A percentile compares a stretch with the other conserved stretches of the same genome.
Conservation (phyloP, 257 asterid species). For the Nicotiana knightiana region DNA sequence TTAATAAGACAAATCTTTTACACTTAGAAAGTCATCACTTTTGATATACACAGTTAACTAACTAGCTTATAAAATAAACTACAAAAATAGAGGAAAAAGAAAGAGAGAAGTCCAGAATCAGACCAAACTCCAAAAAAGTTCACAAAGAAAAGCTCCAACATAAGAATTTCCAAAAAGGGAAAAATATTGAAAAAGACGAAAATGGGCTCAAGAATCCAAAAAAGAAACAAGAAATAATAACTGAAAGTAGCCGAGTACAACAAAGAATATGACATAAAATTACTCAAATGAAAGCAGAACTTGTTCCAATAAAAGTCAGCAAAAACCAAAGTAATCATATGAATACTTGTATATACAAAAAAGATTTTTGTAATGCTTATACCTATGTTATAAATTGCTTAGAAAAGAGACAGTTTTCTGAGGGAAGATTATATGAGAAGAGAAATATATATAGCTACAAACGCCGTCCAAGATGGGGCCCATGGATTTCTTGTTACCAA, state of each 20-base stretch:
- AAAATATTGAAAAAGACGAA: not conserved
- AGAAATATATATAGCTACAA: not conserved
- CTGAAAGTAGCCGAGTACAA: too few species aligned
- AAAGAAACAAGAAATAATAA: not conserved
- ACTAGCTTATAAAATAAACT: not conserved
- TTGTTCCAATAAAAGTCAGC: too few species aligned
- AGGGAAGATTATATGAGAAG: not conserved
- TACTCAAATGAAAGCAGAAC: not conserved
- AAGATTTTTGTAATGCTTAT: not conserved
- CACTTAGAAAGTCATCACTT: not conserved
- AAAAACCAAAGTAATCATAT: too few species aligned
- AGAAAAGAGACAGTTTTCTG: not conserved
- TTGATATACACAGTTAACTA: not conserved
- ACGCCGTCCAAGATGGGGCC: slow-evolving; percentile 1
- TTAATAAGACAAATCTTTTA: not conserved
- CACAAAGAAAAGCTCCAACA: not conserved
- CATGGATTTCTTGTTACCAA: not conserved
- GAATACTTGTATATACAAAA: not conserved
- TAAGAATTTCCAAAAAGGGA: not conserved
- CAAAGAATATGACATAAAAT: not conserved
- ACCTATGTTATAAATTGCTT: not conserved
- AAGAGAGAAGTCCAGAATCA: not conserved
- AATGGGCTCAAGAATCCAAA: not conserved
- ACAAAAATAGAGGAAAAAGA: not conserved
- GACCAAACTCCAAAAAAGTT: not conserved